Base-by-base conservation (phyloP, 305 asterid genomes). In the Fraxinus sp. region DNA sequence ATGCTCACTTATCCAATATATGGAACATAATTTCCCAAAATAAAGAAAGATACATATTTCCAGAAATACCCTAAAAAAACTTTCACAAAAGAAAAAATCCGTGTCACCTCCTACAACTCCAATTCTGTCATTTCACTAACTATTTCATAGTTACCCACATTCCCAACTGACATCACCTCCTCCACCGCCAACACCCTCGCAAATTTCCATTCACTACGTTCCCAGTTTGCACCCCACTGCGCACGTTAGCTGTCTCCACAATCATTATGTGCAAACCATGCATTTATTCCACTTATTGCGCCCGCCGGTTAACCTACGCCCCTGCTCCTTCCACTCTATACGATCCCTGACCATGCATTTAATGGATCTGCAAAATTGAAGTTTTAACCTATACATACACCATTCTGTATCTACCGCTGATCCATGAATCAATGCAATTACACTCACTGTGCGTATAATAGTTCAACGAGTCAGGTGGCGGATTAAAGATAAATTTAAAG, bases 181-280 rank as follows among this genome's bases (percentile, higher is more conserved):
- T 13, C 35, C 35, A 64, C 71, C 73, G 2, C 75, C 8, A 26
- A 5, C 39, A 68, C 75, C 37, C 36, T 5, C 75, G 10, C 87
- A 84, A 77, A 85, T 74, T 77, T 79, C 88, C 87, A 81, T 77
- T 79, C 84, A 22, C 87, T 76, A 52, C 86, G 79, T 79, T 49
- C 41, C 76, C 86, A 39, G 79, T 13, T 76, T 36, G 76, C 85
- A 74, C 84, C 88, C 86, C 88, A 78, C 88, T 57, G 93, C 93
- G 92, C 91, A 90, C 62, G 90, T 91, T 93, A 93, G 94, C 91
- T 89, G 92, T 78, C 89, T 80, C 75, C 82, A 80, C 86, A 85
- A 84, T 91, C 90, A 89, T 89, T 87, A 83, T 79, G 85, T 87
- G 85, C 78, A 77, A 79, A 73, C 80, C 92, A 87, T 89, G 90